Percentiles rank a stretch among this genome's conserved stretches.
phyloP scores from a whole-genome alignment of 2,329 filamentous ascomycete genomes.

The Cordyceps javanica region DNA sequence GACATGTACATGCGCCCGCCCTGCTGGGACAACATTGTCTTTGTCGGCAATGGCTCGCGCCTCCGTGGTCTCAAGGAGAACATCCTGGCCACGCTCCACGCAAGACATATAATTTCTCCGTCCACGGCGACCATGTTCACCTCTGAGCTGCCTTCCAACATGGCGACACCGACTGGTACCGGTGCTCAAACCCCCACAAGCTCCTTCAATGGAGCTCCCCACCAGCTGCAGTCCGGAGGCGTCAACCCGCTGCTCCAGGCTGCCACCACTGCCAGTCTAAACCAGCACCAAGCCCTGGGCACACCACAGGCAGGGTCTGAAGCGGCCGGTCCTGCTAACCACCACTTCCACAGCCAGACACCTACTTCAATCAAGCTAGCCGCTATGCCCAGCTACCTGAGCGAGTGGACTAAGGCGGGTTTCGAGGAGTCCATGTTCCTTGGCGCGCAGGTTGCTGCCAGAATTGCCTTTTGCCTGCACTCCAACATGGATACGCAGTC shows the following conservation, averaged over 20 bases:
- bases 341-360: constrained; percentile 59
- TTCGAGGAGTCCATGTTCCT: constrained; percentile 81
- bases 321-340: constrained; percentile 27
- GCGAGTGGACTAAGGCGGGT: constrained; percentile 79
- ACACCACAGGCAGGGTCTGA: constrained; percentile 37
- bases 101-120: constrained; percentile 85
- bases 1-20: constrained; percentile 78
- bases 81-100: constrained; percentile 69
- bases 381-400: constrained; percentile 75
- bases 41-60: constrained; percentile 79
- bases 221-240: constrained; percentile 47
- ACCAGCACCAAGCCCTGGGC: constrained; percentile 25
- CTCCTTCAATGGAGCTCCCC: constrained; percentile 46
- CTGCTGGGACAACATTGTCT: constrained; percentile 87
- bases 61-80: constrained; percentile 80
- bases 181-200: constrained; percentile 83
- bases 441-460: constrained; percentile 76
- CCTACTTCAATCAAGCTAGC: constrained; percentile 79
- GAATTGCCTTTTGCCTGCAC: constrained; percentile 53
- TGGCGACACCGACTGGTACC: constrained; percentile 84
- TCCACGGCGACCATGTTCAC: constrained; percentile 95
- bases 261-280: constrained; percentile 67
- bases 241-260: constrained; percentile 91
- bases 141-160: constrained; percentile 88
- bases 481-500: constrained; percentile 46